Conservation (phyloP, 768 basidiomycete species). For the Daedaleopsis nitida region DNA sequence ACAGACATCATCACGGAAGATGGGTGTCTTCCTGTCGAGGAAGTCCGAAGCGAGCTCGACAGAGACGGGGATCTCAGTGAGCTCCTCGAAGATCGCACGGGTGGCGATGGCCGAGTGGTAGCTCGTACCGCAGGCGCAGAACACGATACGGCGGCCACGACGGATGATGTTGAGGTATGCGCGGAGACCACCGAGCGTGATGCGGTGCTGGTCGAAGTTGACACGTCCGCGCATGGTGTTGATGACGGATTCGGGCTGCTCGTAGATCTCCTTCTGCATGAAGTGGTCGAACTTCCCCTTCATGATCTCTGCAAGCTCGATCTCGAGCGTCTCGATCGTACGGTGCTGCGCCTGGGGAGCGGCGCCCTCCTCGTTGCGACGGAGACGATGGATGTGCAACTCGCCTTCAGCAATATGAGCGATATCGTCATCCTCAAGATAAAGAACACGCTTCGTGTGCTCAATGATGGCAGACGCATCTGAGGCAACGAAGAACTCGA, state of each 20-base stretch:
- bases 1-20: conserved; percentile 98
- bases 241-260: conserved; percentile 98
- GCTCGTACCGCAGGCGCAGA: conserved; percentile 97
- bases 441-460: conserved; percentile 98
- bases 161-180: conserved; percentile 96
- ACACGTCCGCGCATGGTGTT: conserved; percentile 99
- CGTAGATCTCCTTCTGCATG: conserved; percentile 99
- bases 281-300: conserved; percentile 99
- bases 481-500: conserved; percentile 99
- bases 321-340: conserved; percentile 96
- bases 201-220: conserved; percentile 91
- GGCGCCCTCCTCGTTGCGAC: conserved; percentile 77
- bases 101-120: conserved; percentile 98
- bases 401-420: conserved; percentile 97
- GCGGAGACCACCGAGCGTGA: conserved; percentile 94
- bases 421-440: conserved; percentile 98
- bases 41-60: conserved; percentile 98
- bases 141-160: conserved; percentile 91
- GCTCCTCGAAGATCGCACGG: conserved; percentile 96
- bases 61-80: conserved; percentile 97
- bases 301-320: conserved; percentile 99
- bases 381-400: conserved; percentile 97
- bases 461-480: conserved; percentile 96
- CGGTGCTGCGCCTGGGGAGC: conserved; percentile 71
- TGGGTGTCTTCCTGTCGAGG: conserved; percentile 97